Conservation (phyloP, 108 stramenopile genomes). For the Conticribra guillardii region DNA sequence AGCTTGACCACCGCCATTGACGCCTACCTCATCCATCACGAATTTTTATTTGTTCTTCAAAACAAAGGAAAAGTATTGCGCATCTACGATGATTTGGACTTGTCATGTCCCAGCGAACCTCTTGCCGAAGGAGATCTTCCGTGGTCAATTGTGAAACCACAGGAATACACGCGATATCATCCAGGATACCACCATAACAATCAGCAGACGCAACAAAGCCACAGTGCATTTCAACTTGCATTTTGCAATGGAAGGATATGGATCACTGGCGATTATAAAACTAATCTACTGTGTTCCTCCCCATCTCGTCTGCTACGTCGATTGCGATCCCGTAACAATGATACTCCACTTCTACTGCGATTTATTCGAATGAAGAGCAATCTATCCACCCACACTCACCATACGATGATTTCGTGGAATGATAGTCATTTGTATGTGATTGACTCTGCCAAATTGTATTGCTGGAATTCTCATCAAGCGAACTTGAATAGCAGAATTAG, state of each 20-base stretch:
- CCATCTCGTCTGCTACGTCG: neutral
- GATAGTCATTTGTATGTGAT: constrained; percentile 9
- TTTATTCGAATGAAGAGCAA: neutral
- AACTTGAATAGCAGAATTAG: neutral
- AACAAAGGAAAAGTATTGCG: neutral
- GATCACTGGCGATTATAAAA: constrained; percentile 1
- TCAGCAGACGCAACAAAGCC: neutral
- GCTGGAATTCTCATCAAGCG: neutral
- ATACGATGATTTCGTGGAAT: constrained; percentile 5
- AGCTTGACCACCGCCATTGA: neutral
- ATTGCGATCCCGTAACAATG: neutral
- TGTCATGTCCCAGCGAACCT: neutral
- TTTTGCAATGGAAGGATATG: constrained; percentile 10
- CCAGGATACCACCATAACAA: neutral
- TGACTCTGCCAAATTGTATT: constrained; percentile 4
- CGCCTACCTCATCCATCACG: constrained; percentile 6
- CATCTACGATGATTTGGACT: constrained; percentile 1
- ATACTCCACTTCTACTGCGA: neutral
- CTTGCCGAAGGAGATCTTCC: constrained; percentile 11
- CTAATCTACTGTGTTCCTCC: constrained; percentile 1
- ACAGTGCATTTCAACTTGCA: neutral
- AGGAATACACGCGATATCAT: neutral
- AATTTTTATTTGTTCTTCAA: constrained; percentile 15
- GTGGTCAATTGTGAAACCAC: constrained; percentile 4
- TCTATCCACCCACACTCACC: neutral